Evolutionary conservation across 2,329 filamentous ascomycete genomes (phyloP).

Genomic region (Pseudogymnoascus sp.): DNA sequence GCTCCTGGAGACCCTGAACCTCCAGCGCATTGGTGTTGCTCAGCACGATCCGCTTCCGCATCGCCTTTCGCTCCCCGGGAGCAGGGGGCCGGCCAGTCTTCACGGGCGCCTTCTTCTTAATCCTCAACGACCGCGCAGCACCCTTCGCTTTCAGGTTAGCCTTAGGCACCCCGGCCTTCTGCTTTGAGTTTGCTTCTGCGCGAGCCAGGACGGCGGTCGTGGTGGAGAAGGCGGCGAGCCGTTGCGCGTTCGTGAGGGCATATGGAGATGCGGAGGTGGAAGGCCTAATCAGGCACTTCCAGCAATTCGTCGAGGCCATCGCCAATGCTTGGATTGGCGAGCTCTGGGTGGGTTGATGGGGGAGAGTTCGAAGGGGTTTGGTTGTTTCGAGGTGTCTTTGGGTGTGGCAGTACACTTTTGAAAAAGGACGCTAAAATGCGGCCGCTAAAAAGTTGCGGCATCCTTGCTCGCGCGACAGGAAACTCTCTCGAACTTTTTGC

Average conservation of each 20-base stretch:
- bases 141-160: conserved; percentile 14
- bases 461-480: conserved; percentile 2
- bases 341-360: neutral
- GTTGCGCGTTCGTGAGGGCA: conserved; percentile 34
- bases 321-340: conserved; percentile 13
- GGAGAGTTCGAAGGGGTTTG: neutral
- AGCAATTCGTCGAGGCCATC: conserved; percentile 51
- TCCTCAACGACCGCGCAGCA: conserved; percentile 17
- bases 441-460: conserved; percentile 12
- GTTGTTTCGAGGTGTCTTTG: neutral
- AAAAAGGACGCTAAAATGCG: conserved; percentile 17
- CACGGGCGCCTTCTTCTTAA: conserved; percentile 41
- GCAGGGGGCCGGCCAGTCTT: conserved; percentile 44
- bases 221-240: conserved; percentile 31
- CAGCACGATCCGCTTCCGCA: conserved; percentile 81
- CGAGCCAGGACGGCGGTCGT: conserved; percentile 25
- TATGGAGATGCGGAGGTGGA: conserved; percentile 29
- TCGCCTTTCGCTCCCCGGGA: conserved; percentile 75
- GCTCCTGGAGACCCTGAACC: conserved; percentile 56
- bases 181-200: neutral
- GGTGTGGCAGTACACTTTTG: conserved; percentile 3
- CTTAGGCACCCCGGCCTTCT: conserved; percentile 9
- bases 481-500: conserved; percentile 5
- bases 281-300: conserved; percentile 48
- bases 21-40: conserved; percentile 89